Conservation (phyloP, 495 filamentous ascomycete genomes). For the Melanomma pulvis-pyrius region DNA sequence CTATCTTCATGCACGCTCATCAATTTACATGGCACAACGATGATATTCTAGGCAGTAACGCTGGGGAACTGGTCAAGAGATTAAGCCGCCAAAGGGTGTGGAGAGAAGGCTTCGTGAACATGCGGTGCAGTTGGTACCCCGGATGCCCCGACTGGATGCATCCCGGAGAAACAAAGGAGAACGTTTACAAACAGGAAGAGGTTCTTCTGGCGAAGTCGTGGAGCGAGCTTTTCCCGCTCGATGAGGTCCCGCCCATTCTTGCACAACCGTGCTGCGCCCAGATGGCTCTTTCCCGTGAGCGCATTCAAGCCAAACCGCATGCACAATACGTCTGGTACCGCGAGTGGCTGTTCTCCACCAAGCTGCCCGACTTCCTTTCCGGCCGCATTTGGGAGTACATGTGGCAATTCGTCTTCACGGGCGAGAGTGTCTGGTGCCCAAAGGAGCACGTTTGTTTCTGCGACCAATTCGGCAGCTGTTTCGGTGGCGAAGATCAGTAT, state of each 20-base stretch:
- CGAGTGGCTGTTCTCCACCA: conserved; percentile 69
- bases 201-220: conserved; percentile 51
- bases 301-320: conserved; percentile 57
- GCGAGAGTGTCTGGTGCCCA: conserved; percentile 61
- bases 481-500: conserved; percentile 62
- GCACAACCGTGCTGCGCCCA: conserved; percentile 64
- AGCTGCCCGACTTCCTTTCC: conserved; percentile 65
- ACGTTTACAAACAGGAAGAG: conserved; percentile 63
- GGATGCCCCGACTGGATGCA: conserved; percentile 62
- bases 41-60: conserved; percentile 48
- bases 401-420: conserved; percentile 72
- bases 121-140: conserved; percentile 56
- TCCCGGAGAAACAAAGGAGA: conserved; percentile 55
- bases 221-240: conserved; percentile 49
- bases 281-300: conserved; percentile 54
- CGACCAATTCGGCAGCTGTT: conserved; percentile 77
- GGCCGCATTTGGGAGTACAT: conserved; percentile 77
- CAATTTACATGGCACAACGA: conserved; percentile 69
- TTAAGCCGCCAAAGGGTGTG: conserved; percentile 50
- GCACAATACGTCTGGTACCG: conserved; percentile 65
- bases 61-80: conserved; percentile 48
- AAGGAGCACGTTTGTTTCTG: conserved; percentile 73
- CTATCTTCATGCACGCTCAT: conserved; percentile 72
- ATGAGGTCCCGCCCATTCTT: conserved; percentile 59
- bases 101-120: conserved; percentile 54